Evolutionary conservation across 1,284 basidiomycete genomes (phyloP).

Genomic region (Boletus holoroseus): DNA sequence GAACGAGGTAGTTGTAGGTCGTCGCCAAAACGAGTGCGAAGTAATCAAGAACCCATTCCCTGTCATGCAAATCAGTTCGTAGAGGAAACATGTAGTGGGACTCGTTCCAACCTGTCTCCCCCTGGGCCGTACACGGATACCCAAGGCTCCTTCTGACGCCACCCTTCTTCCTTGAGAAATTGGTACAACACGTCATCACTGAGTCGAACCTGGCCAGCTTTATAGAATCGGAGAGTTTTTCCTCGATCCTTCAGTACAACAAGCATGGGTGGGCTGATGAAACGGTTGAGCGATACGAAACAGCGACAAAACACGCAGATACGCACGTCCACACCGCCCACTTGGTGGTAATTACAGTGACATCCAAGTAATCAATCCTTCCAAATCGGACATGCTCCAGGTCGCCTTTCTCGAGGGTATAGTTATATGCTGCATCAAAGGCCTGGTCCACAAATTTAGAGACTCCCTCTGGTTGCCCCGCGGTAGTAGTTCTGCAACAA

Average conservation of each 20-base stretch:
- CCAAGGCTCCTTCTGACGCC: conserved; percentile 58
- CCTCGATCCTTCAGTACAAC: conserved; percentile 64
- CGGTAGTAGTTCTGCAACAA: conserved; percentile 51
- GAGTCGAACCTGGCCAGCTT: conserved; percentile 54
- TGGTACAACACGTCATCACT: conserved; percentile 52
- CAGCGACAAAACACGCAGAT: conserved; percentile 4
- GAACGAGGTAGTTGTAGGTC: conserved; percentile 45
- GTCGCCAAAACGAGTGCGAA: conserved; percentile 46
- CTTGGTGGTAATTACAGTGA: conserved; percentile 72
- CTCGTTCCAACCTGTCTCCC: conserved; percentile 53
- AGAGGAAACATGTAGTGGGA: not conserved
- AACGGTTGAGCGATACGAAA: conserved; percentile 3
- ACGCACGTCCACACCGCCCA: conserved; percentile 76
- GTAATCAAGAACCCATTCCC: conserved; percentile 65
- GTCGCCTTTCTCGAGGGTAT: conserved; percentile 54
- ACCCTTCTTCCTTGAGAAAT: conserved; percentile 58
- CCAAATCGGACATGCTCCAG: conserved; percentile 68
- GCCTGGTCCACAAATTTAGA: conserved; percentile 63
- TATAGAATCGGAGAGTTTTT: conserved; percentile 68
- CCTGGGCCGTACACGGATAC: conserved; percentile 59
- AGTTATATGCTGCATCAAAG: conserved; percentile 67
- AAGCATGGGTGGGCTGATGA: conserved; percentile 59
- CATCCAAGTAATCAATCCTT: conserved; percentile 75
- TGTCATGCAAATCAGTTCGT: conserved; percentile 26
- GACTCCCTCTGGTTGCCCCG: conserved; percentile 52